Conservation (phyloP, 75 land plant species). For the Cunninghamia lanceolata region DNA sequence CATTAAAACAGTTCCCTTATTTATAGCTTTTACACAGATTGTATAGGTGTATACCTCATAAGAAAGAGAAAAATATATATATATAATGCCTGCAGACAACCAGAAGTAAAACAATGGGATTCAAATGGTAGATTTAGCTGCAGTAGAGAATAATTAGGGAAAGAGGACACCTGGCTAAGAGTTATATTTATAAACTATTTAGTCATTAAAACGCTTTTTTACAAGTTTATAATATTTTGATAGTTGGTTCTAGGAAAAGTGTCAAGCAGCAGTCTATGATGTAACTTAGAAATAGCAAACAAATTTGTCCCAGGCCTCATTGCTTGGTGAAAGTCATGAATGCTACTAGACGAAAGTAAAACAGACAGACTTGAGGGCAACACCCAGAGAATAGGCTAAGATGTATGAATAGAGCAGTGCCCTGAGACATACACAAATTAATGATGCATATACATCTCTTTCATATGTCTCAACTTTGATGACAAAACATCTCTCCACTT, state of each 20-base stretch:
- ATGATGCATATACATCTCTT: too few relatives aligned
- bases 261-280: neutral
- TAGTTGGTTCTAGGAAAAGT: neutral
- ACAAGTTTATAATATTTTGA: neutral
- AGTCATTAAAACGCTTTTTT: neutral
- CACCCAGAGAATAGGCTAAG: neutral
- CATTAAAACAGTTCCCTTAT: too few relatives aligned
- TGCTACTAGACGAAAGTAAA: neutral
- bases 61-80: too few relatives aligned
- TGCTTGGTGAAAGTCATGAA: neutral
- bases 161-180: too few relatives aligned
- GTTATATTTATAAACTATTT: neutral
- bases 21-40: too few relatives aligned
- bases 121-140: too few relatives aligned
- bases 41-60: too few relatives aligned
- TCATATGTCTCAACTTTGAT: neutral
- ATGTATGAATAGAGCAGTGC: neutral
- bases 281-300: neutral
- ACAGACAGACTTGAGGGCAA: neutral
- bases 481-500: neutral
- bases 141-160: too few relatives aligned
- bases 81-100: too few relatives aligned
- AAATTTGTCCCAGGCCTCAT: neutral
- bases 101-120: too few relatives aligned
- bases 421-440: neutral